Evolutionary conservation across 1,284 basidiomycete genomes (phyloP).

Genomic region (Ustilago vetiveriae): DNA sequence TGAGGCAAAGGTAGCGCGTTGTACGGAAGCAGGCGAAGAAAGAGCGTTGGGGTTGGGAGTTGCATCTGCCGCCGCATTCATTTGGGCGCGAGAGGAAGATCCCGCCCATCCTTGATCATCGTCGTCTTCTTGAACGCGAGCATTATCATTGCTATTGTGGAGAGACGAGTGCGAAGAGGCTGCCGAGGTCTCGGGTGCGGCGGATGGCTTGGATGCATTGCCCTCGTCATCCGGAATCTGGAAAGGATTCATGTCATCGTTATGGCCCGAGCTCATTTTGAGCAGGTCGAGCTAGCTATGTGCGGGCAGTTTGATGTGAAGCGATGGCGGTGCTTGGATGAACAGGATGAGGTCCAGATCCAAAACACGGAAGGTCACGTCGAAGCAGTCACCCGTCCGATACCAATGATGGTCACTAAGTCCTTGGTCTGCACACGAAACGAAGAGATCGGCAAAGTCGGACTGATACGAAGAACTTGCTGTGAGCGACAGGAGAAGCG

Average conservation of each 20-base stretch:
- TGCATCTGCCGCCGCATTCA: constrained; percentile 2
- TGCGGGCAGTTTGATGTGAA: no score
- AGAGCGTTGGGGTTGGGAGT: background rate
- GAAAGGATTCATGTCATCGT: constrained; percentile 44
- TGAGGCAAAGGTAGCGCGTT: constrained; percentile 28
- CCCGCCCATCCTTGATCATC: constrained; percentile 39
- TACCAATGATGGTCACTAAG: no score
- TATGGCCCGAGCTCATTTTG: constrained; percentile 25
- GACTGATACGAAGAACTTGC: no score
- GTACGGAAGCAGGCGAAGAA: constrained; percentile 15
- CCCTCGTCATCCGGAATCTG: constrained; percentile 44
- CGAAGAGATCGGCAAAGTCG: no score
- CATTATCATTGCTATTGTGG: background rate
- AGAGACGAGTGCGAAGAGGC: constrained; percentile 22
- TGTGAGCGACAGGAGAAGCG: no score
- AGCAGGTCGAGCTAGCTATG: background rate
- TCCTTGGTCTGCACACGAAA: no score
- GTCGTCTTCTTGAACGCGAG: constrained; percentile 19
- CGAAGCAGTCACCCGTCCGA: no score
- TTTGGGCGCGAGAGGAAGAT: constrained; percentile 31
- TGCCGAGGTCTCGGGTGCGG: constrained; percentile 7
- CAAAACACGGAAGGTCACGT: no score
- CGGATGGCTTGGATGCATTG: constrained; percentile 7
- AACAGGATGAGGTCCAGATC: no score
- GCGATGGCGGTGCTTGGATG: no score